Percentiles rank a stretch among this genome's conserved stretches.
phyloP scores from a whole-genome alignment of 2,329 filamentous ascomycete species.

The Ceratocystis ficicola region DNA sequence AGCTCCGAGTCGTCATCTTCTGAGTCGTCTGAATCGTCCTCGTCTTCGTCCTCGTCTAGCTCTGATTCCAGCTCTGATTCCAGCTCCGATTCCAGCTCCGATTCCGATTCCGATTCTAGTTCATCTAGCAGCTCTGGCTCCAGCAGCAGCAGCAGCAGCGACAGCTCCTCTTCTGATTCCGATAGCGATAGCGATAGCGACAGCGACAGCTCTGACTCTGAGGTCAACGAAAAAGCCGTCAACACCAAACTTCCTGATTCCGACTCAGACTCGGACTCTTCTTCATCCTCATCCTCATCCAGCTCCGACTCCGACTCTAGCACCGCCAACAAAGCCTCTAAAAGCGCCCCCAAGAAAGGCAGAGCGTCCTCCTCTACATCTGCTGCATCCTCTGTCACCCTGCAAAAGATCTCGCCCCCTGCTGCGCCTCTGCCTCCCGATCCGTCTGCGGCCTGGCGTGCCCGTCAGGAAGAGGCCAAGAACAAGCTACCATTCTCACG shows the following conservation, averaged over 20 bases:
- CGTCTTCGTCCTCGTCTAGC: conserved; percentile 24
- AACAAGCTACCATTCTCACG: conserved; percentile 63
- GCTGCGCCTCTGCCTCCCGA: conserved; percentile 43
- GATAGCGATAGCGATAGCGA: conserved; percentile 11
- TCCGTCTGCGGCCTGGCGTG: conserved; percentile 33
- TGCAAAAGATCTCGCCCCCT: conserved; percentile 42
- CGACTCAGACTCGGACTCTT: no score
- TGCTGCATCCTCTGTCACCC: conserved; percentile 37
- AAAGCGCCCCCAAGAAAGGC: conserved; percentile 26
- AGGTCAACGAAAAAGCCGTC: no score
- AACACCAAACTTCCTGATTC: no score
- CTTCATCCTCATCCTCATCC: conserved; percentile 1
- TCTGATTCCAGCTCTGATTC: conserved; percentile 23
- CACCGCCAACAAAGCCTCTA: conserved; percentile 24
- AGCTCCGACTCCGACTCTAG: conserved; percentile 24
- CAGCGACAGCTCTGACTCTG: not conserved
- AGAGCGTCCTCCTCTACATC: conserved; percentile 35
- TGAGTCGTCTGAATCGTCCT: conserved; percentile 24
- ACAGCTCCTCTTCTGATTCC: conserved; percentile 24
- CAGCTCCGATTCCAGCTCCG: conserved; percentile 24
- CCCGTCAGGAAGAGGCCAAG: conserved; percentile 36
- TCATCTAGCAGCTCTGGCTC: conserved; percentile 25
- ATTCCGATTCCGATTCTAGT: conserved; percentile 16
- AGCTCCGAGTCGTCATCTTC: conserved; percentile 25
- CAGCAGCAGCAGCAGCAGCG: conserved; percentile 25